Conservation (phyloP, 768 basidiomycete species). For the Boletus sp. region DNA sequence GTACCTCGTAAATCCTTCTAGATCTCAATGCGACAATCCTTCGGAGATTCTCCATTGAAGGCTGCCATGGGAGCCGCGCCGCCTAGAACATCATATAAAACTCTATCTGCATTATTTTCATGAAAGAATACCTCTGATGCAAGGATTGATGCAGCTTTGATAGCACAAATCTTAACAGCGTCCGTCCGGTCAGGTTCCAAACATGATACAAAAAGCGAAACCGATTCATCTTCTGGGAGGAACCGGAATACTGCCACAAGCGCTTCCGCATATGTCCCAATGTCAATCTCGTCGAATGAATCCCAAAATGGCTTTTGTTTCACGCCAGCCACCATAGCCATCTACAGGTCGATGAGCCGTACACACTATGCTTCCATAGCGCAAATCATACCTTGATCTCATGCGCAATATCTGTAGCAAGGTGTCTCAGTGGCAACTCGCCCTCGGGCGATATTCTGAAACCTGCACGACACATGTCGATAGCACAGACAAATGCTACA, state of each 20-base stretch:
- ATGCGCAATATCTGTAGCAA: constrained; percentile 72
- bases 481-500: constrained; percentile 63
- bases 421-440: constrained; percentile 59
- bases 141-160: constrained; percentile 70
- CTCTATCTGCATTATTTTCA: not conserved
- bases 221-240: constrained; percentile 56
- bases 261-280: constrained; percentile 72
- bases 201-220: constrained; percentile 59
- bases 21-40: constrained; percentile 45
- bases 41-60: constrained; percentile 47
- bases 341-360: constrained; percentile 12
- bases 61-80: constrained; percentile 53
- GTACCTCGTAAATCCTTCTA: constrained; percentile 55
- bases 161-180: constrained; percentile 72
- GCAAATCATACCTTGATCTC: constrained; percentile 63
- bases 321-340: constrained; percentile 24
- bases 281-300: constrained; percentile 62
- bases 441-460: constrained; percentile 53
- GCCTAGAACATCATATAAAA: constrained; percentile 38
- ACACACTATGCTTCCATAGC: constrained; percentile 18
- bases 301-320: constrained; percentile 71
- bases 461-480: constrained; percentile 71
- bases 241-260: constrained; percentile 72
- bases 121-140: constrained; percentile 53
- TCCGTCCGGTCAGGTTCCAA: constrained; percentile 77